Base-by-base conservation (phyloP, 2,329 filamentous ascomycete genomes). In the Trichoderma sp. region DNA sequence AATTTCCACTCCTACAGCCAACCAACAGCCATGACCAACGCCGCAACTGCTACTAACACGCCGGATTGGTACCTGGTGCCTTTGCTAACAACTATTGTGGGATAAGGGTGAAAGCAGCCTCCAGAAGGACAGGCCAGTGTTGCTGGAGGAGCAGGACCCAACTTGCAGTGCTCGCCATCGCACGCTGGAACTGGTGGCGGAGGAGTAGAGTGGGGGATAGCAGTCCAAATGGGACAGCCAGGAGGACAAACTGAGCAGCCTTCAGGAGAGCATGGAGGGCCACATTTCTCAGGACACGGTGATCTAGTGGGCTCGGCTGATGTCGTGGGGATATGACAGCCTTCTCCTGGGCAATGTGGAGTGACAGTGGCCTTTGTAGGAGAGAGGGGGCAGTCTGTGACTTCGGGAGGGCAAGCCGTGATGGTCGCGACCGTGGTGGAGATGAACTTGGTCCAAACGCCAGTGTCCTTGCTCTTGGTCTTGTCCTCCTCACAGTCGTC, bases 351-450 rank as follows among this genome's bases (percentile, higher is more conserved):
- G 46, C 46, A 64, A n/a, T 11, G 49, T 3, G 30, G 43, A 37
- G 24, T 46, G 21, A 7, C 8, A 37, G 24, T 46, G 21, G 14
- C 8, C 32, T 37, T 66, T 26, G 51, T 30, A 46, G 21, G 24
- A 2, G 16, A 7, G 24, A 68, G 16, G 6, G 83, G 83, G 81
- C 87, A 89, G 85, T 88, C 75, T 76, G 85, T 84, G 76, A 87
- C 85, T 69, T 83, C 83, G 60, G 86, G 81, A 68, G 81, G 83
- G 81, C 85, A 87, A 55, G 82, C 83, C 16, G 73, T 73, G 18
- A 72, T 70, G 4, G 74, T 74, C 55, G 61, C 55, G 46, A 70
- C 51, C 46, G 61, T 68, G n/a, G 71, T 71, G 39, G 68, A 51
- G 30, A 56, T 21, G 5, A 39, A 30, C 59, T 69, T 68, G 58